Percentiles rank a stretch among this genome's conserved stretches.
Conservation (phyloP, 352 stramenopile genomes). For the Pythium aquatile region DNA sequence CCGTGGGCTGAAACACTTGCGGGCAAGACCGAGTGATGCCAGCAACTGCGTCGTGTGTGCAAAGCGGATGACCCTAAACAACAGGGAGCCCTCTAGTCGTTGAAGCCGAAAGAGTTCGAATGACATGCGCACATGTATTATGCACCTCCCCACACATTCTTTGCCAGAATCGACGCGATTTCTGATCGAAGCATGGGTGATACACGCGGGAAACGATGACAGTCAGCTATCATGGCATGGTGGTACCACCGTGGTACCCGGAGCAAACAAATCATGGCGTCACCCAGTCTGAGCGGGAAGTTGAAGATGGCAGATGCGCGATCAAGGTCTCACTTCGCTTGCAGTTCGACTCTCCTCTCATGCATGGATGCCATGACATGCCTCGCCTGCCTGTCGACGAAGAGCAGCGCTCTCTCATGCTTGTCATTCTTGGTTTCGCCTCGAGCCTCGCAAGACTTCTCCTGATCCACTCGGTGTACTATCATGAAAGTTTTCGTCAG, state of each 20-base stretch:
- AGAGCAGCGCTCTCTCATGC: background rate
- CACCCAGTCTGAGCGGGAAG: background rate
- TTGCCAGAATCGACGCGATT: background rate
- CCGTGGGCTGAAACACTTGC: no score
- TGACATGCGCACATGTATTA: no score
- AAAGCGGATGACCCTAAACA: background rate
- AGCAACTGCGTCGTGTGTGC: background rate
- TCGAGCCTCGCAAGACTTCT: slow-evolving; percentile 7
- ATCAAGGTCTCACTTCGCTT: background rate
- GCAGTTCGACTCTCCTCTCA: slow-evolving; percentile 3
- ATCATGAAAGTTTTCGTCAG: slow-evolving; percentile 21
- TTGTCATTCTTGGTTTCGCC: slow-evolving; percentile 19
- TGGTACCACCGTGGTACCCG: background rate
- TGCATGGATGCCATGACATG: no score
- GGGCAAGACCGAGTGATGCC: no score
- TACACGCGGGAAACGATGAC: background rate
- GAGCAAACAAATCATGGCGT: background rate
- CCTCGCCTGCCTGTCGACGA: background rate
- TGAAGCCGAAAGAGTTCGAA: background rate
- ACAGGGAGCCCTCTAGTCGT: background rate
- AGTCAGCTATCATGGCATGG: background rate
- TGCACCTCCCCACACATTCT: no score
- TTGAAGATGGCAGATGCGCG: background rate
- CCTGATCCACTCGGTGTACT: background rate
- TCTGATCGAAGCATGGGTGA: background rate